Evolutionary conservation across 768 basidiomycete genomes (phyloP), one percentile per base, ranked within the genome.

Genomic region (Leccinum olivaceopallidum): DNA sequence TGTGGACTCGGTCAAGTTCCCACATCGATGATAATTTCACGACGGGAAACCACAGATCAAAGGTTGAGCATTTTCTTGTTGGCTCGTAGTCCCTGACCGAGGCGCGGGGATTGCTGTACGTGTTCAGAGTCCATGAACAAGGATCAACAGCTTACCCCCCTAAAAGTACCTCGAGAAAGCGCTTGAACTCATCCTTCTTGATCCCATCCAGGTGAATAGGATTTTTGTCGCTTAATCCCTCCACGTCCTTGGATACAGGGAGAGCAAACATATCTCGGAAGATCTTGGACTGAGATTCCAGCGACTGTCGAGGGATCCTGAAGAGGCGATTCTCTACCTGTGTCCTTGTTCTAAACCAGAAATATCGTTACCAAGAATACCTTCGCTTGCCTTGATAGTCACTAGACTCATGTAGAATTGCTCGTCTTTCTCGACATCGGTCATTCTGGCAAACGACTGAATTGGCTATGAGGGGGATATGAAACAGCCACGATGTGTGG

Each of bases 11-110:
- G 20, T 67, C 60, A 54, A 78, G 77, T 47, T 68, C 65, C 77
- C 80, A 81, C 66, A 77, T 75, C 6, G 65, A 73, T 6, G 80
- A 66, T 22, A 81, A 65, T 61, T 76, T 76, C n/a, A 78, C 64
- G 22, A 77, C 71, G 0, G 76, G 71, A 16, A 74, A 63, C 81
- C 80, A 80, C 54, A 71, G 70, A 7, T 71, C 68, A 51, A 58
- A 59, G 20, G n/a, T 10, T 48, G 60, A 3, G 5, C 9, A 0
- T n/a, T 18, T 8, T 13, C n/a, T 42, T 8, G 26, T 16, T 18
- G 48, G 39, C 24, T 57, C 53, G 37, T 13, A 53, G 47, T 10
- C 18, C 36, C 63, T 64, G 20, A 20, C n/a, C 28, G 3, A 9
- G 6, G 39, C 8, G 9, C 18, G 13, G 32, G 48, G 6, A 28